Conservation (phyloP, 352 stramenopile species). For the Nothophytophthora sp. region DNA sequence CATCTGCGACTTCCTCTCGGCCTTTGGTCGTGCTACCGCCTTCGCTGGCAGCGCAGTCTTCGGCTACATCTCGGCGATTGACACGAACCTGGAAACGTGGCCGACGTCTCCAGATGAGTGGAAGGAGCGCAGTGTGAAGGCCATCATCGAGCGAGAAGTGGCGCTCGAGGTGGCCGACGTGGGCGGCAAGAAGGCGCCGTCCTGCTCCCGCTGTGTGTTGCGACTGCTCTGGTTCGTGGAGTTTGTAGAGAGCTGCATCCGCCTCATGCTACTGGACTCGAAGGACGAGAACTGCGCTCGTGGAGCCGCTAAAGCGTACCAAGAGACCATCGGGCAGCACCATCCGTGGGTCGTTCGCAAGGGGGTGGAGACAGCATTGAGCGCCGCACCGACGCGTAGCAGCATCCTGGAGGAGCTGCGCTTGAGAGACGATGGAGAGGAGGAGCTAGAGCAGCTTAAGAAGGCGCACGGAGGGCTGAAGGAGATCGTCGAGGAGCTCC, state of each 20-base stretch:
- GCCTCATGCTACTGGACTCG: constrained; percentile 68
- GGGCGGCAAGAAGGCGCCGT: constrained; percentile 86
- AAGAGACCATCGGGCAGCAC: constrained; percentile 78
- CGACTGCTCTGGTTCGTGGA: constrained; percentile 84
- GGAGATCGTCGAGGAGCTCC: constrained; percentile 51
- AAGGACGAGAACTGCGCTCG: constrained; percentile 63
- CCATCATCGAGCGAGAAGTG: constrained; percentile 68
- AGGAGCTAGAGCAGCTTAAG: constrained; percentile 35
- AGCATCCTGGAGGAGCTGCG: constrained; percentile 57
- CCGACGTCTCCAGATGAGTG: constrained; percentile 35
- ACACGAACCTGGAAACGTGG: constrained; percentile 60
- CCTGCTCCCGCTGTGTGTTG: constrained; percentile 67
- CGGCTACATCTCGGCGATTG: constrained; percentile 74
- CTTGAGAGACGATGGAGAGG: constrained; percentile 32
- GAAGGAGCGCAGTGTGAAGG: constrained; percentile 56
- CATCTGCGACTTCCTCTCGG: constrained; percentile 72
- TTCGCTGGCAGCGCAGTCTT: constrained; percentile 78
- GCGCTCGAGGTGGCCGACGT: constrained; percentile 51
- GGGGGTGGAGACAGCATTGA: constrained; percentile 73
- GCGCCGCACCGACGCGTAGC: constrained; percentile 59
- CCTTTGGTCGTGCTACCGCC: constrained; percentile 80
- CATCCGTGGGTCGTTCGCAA: constrained; percentile 88
- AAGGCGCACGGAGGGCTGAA: constrained; percentile 51
- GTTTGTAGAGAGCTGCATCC: constrained; percentile 78
- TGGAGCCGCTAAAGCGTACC: constrained; percentile 76